phyloP scores from a whole-genome alignment of 2,329 filamentous ascomycete species.

The Pseudopyricularia javanii region DNA sequence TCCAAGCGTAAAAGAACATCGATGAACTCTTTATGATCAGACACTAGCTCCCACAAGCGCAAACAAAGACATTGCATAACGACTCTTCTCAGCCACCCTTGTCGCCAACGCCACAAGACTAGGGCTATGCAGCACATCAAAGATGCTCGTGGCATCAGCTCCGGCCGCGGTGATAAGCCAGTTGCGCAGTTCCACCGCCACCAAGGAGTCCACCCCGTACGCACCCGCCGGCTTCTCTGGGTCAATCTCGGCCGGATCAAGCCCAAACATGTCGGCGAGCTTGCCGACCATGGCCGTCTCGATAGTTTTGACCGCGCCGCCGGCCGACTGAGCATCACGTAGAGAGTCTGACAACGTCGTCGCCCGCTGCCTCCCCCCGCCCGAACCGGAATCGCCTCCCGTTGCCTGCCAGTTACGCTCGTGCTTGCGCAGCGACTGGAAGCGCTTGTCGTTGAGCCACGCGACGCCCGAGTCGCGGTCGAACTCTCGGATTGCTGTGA shows the following conservation, averaged over 20 bases:
- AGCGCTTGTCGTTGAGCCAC: background rate
- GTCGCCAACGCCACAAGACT: background rate
- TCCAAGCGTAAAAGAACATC: too few species aligned
- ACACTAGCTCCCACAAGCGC: background rate
- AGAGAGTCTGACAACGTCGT: background rate
- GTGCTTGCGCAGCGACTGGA: background rate
- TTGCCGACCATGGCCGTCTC: constrained; percentile 6
- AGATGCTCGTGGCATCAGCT: constrained; percentile 15
- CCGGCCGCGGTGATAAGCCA: constrained; percentile 33
- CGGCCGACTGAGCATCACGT: background rate
- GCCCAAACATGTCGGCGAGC: constrained; percentile 5
- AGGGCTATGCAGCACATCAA: background rate
- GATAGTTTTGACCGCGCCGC: background rate
- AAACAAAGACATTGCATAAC: background rate
- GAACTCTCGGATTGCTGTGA: background rate
- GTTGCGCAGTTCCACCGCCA: constrained; percentile 36
- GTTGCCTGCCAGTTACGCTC: background rate
- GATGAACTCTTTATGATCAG: too few species aligned
- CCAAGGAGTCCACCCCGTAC: constrained; percentile 40
- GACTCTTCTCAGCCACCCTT: background rate
- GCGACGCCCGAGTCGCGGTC: background rate
- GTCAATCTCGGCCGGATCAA: constrained; percentile 26
- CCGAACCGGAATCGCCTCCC: background rate
- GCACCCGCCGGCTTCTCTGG: constrained; percentile 23
- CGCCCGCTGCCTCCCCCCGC: background rate